Evolutionary conservation across 2,329 filamentous ascomycete genomes (phyloP).

Genomic region (Xylariaceae sp.): DNA sequence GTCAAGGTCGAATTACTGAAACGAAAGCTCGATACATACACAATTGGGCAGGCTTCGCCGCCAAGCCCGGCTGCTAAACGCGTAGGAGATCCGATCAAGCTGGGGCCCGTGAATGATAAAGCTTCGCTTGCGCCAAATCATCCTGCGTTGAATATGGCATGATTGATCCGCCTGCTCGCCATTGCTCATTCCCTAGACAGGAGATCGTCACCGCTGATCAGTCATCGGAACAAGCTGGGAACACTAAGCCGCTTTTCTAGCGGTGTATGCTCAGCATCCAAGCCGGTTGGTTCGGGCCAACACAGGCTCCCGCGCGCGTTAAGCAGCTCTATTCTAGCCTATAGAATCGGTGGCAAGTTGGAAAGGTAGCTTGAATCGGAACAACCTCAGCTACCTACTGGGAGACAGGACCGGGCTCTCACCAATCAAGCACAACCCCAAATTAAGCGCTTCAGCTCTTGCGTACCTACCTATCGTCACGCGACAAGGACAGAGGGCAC

Average conservation of each 20-base stretch:
- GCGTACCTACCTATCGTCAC: conserved; percentile 1
- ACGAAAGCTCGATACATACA: conserved; percentile 66
- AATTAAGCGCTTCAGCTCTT: conserved; percentile 28
- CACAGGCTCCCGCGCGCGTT: conserved; percentile 4
- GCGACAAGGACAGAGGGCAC: background rate
- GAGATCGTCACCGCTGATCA: conserved; percentile 25
- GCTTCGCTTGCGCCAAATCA: conserved; percentile 24
- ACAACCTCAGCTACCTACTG: conserved; percentile 10
- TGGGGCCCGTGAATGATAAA: conserved; percentile 8
- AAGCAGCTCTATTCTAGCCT: conserved; percentile 29
- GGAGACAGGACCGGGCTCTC: conserved; percentile 36
- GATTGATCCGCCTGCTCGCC: conserved; percentile 23
- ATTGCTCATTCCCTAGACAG: conserved; percentile 24
- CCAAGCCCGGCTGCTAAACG: conserved; percentile 27
- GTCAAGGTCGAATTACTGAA: conserved; percentile 86
- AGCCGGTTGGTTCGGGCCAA: conserved; percentile 24
- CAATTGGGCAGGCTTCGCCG: conserved; percentile 37
- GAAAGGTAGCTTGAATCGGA: conserved; percentile 35
- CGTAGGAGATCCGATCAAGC: conserved; percentile 20
- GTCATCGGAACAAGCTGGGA: conserved; percentile 18
- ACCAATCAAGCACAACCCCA: conserved; percentile 37
- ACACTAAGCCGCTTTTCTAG: conserved; percentile 34
- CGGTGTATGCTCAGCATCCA: conserved; percentile 34
- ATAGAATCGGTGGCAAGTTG: conserved; percentile 43
- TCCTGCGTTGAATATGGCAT: conserved; percentile 12